These are phyloP conservation scores for Talaromyces islandicus DNA, from an alignment of 2,329 filamentous ascomycete genomes.

Conservation along the genomic window DNA sequence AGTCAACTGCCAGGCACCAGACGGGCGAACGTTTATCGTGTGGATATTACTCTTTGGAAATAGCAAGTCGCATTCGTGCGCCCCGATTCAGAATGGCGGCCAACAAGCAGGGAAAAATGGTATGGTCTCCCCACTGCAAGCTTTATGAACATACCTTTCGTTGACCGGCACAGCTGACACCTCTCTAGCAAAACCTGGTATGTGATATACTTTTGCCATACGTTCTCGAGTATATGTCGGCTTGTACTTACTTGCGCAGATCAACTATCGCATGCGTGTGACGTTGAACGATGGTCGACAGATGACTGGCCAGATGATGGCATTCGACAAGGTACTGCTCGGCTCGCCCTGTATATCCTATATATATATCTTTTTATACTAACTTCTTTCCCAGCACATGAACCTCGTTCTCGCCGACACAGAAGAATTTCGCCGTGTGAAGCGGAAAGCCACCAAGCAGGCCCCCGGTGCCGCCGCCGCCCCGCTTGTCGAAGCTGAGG, in stretches of 20 bases:
- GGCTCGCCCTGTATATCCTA: not conserved
- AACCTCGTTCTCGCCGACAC: constrained; percentile 98
- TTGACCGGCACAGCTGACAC: constrained; percentile 57
- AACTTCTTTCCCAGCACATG: constrained; percentile 67
- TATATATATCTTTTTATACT: not conserved
- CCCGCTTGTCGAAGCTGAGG: constrained; percentile 74
- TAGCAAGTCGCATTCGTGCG: constrained; percentile 43
- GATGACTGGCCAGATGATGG: constrained; percentile 96
- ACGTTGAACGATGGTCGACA: constrained; percentile 92
- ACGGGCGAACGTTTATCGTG: not conserved
- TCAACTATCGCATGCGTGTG: constrained; percentile 99
- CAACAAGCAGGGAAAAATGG: constrained; percentile 99
- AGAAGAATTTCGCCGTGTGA: constrained; percentile 91
- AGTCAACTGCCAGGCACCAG: not conserved
- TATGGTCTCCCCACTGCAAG: constrained; percentile 50
- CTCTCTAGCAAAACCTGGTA: constrained; percentile 58
- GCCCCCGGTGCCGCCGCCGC: constrained; percentile 55
- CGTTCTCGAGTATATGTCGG: not conserved
- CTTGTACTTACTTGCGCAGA: constrained; percentile 48
- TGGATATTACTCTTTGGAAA: constrained; percentile 15
- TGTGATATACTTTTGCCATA: constrained; percentile 23
- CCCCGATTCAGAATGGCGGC: constrained; percentile 44
- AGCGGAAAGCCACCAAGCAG: constrained; percentile 71
- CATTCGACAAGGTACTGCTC: constrained; percentile 80
- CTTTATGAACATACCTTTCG: constrained; percentile 21